Percentiles rank a stretch among this genome's conserved stretches.
Evolutionary conservation across 371 early-diverging fungal species (phyloP).

Genomic region (Sporodiniella umbellata): DNA sequence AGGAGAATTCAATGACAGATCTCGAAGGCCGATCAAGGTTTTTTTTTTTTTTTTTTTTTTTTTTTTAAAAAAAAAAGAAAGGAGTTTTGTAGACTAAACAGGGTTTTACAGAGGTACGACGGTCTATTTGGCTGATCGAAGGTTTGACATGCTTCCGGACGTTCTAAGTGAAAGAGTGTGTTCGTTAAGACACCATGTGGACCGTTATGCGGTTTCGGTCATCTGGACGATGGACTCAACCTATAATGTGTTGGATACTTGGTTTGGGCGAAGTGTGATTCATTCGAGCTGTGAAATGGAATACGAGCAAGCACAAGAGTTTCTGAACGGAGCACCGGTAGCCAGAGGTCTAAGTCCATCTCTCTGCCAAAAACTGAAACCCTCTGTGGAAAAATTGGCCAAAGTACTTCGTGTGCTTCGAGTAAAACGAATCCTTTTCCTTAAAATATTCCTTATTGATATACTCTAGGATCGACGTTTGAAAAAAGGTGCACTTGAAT

Average conservation of each 20-base stretch:
- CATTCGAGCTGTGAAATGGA: slow-evolving; percentile 78
- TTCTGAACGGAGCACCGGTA: slow-evolving; percentile 63
- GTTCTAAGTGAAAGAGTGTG: slow-evolving; percentile 89
- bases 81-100: neutral
- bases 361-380: slow-evolving; percentile 46
- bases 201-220: slow-evolving; percentile 80
- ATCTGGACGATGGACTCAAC: slow-evolving; percentile 66
- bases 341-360: slow-evolving; percentile 49
- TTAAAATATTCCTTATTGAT: neutral
- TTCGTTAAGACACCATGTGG: slow-evolving; percentile 77
- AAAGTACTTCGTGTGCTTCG: slow-evolving; percentile 54
- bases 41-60: too few relatives aligned
- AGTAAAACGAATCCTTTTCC: slow-evolving; percentile 29
- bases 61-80: neutral
- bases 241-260: slow-evolving; percentile 47
- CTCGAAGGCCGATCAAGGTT: slow-evolving; percentile 75
- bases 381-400: slow-evolving; percentile 50
- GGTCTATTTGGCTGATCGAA: slow-evolving; percentile 87
- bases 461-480: slow-evolving; percentile 48
- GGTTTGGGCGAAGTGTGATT: slow-evolving; percentile 86
- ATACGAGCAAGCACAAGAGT: slow-evolving; percentile 91
- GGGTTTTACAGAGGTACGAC: slow-evolving; percentile 77
- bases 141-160: slow-evolving; percentile 98
- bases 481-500: slow-evolving; percentile 64
- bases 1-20: slow-evolving; percentile 77